Percentiles rank a stretch among this genome's conserved stretches.
Evolutionary conservation across 2,329 filamentous ascomycete species (phyloP).

Genomic region (Thelonectria rubi): DNA sequence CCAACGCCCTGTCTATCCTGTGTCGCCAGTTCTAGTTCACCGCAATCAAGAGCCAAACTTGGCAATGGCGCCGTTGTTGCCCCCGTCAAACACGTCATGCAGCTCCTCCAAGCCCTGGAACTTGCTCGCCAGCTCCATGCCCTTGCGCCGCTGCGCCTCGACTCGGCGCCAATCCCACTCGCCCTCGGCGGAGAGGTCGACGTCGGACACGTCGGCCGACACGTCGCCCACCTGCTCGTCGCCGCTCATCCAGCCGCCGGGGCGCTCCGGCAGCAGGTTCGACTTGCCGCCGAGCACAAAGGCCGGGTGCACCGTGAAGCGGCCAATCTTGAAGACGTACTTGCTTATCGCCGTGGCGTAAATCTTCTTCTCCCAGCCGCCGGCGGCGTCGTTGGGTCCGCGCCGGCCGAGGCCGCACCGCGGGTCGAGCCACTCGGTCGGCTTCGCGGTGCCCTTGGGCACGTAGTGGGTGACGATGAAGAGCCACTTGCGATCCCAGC

Average conservation of each 20-base stretch:
- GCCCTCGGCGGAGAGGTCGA: slow-evolving; percentile 46
- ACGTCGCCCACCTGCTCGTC: slow-evolving; percentile 53
- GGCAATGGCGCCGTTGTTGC: slow-evolving; percentile 60
- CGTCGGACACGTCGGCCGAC: slow-evolving; percentile 49
- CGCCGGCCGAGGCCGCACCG: slow-evolving; percentile 54
- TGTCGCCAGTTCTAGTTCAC: slow-evolving; percentile 36
- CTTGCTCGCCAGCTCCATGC: slow-evolving; percentile 63
- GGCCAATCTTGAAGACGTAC: slow-evolving; percentile 83
- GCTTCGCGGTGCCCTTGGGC: slow-evolving; percentile 65
- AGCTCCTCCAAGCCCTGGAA: slow-evolving; percentile 66
- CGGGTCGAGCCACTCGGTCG: slow-evolving; percentile 61
- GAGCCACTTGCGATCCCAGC: slow-evolving; percentile 85
- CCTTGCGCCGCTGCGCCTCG: slow-evolving; percentile 63
- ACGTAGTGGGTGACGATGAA: slow-evolving; percentile 81
- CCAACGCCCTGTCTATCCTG: neutral
- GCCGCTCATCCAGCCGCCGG: slow-evolving; percentile 68
- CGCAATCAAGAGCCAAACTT: slow-evolving; percentile 52
- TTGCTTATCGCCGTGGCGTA: slow-evolving; percentile 79
- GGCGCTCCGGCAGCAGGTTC: slow-evolving; percentile 77
- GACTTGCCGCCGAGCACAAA: slow-evolving; percentile 72
- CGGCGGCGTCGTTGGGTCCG: slow-evolving; percentile 48
- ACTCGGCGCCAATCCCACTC: slow-evolving; percentile 68
- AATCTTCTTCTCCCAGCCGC: slow-evolving; percentile 69
- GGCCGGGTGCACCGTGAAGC: slow-evolving; percentile 86
- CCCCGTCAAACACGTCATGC: slow-evolving; percentile 62